These are phyloP conservation scores for Volvariella surrecta DNA, from an alignment of 1,284 basidiomycete species.

Conservation along the genomic window DNA sequence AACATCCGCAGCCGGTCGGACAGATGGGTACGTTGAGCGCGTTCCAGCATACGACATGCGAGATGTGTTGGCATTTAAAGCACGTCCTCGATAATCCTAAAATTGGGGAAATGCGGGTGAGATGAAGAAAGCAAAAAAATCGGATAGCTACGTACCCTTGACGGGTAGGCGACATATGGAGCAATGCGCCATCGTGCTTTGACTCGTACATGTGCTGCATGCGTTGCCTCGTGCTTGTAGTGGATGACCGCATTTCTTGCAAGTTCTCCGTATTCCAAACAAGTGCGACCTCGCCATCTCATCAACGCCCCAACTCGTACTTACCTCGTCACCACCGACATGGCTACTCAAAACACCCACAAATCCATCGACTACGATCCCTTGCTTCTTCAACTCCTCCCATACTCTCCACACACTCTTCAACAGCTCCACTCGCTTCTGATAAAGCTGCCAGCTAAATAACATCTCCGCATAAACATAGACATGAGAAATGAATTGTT, in stretches of 20 bases:
- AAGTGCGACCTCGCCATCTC: too few species aligned
- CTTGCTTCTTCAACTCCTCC: conserved; percentile 3
- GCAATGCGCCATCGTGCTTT: conserved; percentile 39
- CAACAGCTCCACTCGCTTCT: conserved; percentile 62
- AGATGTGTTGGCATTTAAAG: conserved; percentile 55
- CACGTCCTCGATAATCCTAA: conserved; percentile 67
- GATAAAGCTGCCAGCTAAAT: conserved; percentile 58
- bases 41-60: conserved; percentile 60
- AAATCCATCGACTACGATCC: too few species aligned
- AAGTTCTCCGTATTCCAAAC: conserved; percentile 24
- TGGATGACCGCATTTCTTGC: conserved; percentile 38
- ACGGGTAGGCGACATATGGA: conserved; percentile 73
- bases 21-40: conserved; percentile 39
- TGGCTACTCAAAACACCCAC: too few species aligned
- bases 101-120: conserved; percentile 1
- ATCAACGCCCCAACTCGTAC: too few species aligned
- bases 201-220: too few species aligned
- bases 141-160: conserved; percentile 43
- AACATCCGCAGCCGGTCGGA: conserved; percentile 58
- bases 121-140: background rate
- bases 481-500: conserved; percentile 52
- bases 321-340: too few species aligned
- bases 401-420: conserved; percentile 40
- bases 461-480: conserved; percentile 69
- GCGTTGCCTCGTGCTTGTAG: conserved; percentile 14